phyloP scores from a whole-genome alignment of 805 yeast species.

The Candida krabiensis region DNA sequence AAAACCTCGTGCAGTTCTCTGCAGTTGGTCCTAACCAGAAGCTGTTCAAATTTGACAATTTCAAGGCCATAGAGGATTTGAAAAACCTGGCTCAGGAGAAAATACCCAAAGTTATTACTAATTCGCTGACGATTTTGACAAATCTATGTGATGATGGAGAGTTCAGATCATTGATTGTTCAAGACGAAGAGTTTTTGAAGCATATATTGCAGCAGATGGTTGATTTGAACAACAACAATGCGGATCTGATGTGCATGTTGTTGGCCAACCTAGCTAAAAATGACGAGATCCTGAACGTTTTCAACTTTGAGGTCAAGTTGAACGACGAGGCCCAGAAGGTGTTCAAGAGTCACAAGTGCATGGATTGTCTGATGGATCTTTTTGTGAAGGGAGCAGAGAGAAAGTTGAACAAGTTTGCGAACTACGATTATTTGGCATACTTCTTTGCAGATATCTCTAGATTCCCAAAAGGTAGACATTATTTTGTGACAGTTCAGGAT shows the following conservation, averaged over 20 bases:
- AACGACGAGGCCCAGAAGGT: slow-evolving; percentile 40
- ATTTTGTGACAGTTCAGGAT: slow-evolving; percentile 68
- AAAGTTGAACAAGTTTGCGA: slow-evolving; percentile 66
- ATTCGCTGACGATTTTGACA: slow-evolving; percentile 75
- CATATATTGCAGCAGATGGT: slow-evolving; percentile 50
- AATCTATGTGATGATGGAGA: slow-evolving; percentile 74
- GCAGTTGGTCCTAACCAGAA: slow-evolving; percentile 56
- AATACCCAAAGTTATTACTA: slow-evolving; percentile 56
- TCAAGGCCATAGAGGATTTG: slow-evolving; percentile 70
- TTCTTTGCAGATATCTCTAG: slow-evolving; percentile 91
- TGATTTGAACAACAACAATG: slow-evolving; percentile 58
- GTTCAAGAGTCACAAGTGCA: slow-evolving; percentile 57
- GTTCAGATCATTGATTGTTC: slow-evolving; percentile 64
- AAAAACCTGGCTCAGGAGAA: slow-evolving; percentile 56
- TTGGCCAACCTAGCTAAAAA: slow-evolving; percentile 84
- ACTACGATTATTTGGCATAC: slow-evolving; percentile 79
- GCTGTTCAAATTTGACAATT: slow-evolving; percentile 69
- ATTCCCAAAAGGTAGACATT: slow-evolving; percentile 68
- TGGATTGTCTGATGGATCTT: slow-evolving; percentile 85
- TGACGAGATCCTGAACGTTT: slow-evolving; percentile 56
- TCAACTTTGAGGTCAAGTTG: slow-evolving; percentile 38
- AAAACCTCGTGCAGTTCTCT: slow-evolving; percentile 78
- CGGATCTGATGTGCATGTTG: slow-evolving; percentile 81
- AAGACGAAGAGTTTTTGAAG: slow-evolving; percentile 57
- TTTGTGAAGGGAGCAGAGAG: slow-evolving; percentile 83